Evolutionary conservation across 1,284 basidiomycete genomes (phyloP), one percentile per base, ranked within the genome.

Genomic region (Xanthoconium separans): DNA sequence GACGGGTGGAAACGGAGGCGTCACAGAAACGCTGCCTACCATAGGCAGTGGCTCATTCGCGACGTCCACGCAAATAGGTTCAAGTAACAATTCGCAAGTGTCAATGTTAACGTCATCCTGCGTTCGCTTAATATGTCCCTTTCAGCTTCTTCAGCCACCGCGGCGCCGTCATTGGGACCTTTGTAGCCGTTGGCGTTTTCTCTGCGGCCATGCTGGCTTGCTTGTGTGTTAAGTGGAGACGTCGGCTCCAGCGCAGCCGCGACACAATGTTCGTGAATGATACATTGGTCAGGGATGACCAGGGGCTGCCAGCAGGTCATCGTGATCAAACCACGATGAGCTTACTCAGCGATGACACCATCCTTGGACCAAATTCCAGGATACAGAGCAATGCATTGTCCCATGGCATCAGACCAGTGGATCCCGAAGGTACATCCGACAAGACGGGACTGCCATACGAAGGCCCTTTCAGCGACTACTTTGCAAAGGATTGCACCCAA

Each of bases 111-210:
- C 16, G 22, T 40, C 15, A 5, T 18, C 15, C 1, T 34, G 18
- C 42, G 15, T 47, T 61, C 42, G 33, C 52, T 61, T 10, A 54
- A 41, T 22, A 22, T n/a, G 13, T 55, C 6, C n/a, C 22, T 42
- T 56, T 34, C 48, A 85, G 83, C 11, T 80, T 87, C 65, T 75
- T 84, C 52, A 65, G 73, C 16, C 78, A 85, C 57, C 75, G 70
- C 43, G 78, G 79, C 5, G 79, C 79, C 10, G 79, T 84, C 13
- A 77, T 79, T 16, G 84, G 81, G 4, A 77, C 82, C 16, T 85
- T 87, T 64, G 69, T 81, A 7, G 77, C 73, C 18, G 73, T 81
- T 30, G 84, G 79, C 20, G 58, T 85, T 15, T 58, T 75, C 34
- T 62, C 73, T 8, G 69, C 76, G 7, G 70, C 70, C 4, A 37